Evolutionary conservation across 768 basidiomycete genomes (phyloP), one percentile per base, ranked within the genome.

Genomic region (Tylopilus felleus): DNA sequence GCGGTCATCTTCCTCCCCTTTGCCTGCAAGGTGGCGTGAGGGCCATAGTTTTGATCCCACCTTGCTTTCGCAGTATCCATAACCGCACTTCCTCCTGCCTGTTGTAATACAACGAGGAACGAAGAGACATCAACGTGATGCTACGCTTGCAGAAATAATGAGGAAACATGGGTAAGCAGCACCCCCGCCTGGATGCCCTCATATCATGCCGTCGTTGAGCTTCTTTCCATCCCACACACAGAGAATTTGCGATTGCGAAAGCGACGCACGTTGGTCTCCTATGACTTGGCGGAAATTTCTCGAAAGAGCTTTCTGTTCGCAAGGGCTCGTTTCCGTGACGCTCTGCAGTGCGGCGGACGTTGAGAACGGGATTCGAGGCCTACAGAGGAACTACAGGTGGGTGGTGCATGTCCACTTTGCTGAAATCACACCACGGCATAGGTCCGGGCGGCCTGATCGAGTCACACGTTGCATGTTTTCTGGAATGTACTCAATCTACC

Each of bases 81-180:
- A 49, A 59, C 66, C 65, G 44, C 61, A 53, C 47, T 59, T 53
- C 44, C 40, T 56, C 66, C 66, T 63, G 64, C 55, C 52, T 48
- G 61, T 44, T 58, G 53, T 57, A 66, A 68, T 45, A 51, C 47
- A 57, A 52, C 52, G 51, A 60, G 53, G 58, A 28, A 52, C 64
- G 58, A 66, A 69, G 65, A 51, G 57, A 50, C 57, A 66, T 66
- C 57, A 66, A 47, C 59, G 42, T 64, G 66, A 64, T 66, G 51
- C 52, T 66, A 66, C 57, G 61, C 56, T 39, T 55, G 52, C 47
- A 65, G 51, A 47, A 50, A 63, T 53, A 55, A 63, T 63, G 66
- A 57, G 60, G 45, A 47, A 51, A 58, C 56, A 36, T 55, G 55
- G 51, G 66, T 56, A 52, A 57, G 64, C 60, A 63, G 55, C 58